phyloP scores from a whole-genome alignment of 2,329 filamentous ascomycete species.

The Emergomyces africanus region DNA sequence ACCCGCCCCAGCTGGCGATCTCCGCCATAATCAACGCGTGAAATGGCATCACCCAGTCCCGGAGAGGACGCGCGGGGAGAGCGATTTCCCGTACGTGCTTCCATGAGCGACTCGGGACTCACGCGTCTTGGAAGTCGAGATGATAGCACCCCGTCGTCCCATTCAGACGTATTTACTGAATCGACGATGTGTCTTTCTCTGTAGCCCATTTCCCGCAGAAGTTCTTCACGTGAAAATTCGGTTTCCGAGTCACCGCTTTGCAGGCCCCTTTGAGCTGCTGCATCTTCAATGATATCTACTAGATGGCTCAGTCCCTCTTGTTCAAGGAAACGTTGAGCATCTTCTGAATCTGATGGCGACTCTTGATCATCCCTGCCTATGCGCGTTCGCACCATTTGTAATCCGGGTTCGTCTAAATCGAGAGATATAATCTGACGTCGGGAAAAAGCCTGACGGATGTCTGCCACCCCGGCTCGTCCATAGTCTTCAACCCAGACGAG shows the following conservation, averaged over 20 bases:
- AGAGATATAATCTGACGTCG: slow-evolving; percentile 32
- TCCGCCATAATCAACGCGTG: slow-evolving; percentile 19
- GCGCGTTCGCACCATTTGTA: slow-evolving; percentile 23
- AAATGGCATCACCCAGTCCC: slow-evolving; percentile 15
- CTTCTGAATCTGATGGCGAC: slow-evolving; percentile 11
- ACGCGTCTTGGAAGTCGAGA: slow-evolving; percentile 19
- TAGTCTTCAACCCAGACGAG: slow-evolving; percentile 90
- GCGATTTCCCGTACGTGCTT: slow-evolving; percentile 16
- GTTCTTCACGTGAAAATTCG: slow-evolving; percentile 22
- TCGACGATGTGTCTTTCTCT: slow-evolving; percentile 32
- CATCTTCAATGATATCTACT: slow-evolving; percentile 16
- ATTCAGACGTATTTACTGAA: slow-evolving; percentile 30
- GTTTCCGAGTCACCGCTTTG: slow-evolving; percentile 9
- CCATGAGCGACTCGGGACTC: slow-evolving; percentile 17
- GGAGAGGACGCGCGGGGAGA: slow-evolving; percentile 24
- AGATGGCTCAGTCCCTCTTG: slow-evolving; percentile 9
- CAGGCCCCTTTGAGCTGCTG: slow-evolving; percentile 4
- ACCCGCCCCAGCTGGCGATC: slow-evolving; percentile 19
- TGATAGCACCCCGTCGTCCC: slow-evolving; percentile 15
- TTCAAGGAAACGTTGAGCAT: neutral
- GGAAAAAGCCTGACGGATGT: slow-evolving; percentile 34
- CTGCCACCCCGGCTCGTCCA: slow-evolving; percentile 35
- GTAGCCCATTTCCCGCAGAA: slow-evolving; percentile 28
- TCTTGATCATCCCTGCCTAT: slow-evolving; percentile 18
- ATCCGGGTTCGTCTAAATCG: slow-evolving; percentile 20